phyloP scores from a whole-genome alignment of 2,329 filamentous ascomycete genomes.

The Fusarium sp. region DNA sequence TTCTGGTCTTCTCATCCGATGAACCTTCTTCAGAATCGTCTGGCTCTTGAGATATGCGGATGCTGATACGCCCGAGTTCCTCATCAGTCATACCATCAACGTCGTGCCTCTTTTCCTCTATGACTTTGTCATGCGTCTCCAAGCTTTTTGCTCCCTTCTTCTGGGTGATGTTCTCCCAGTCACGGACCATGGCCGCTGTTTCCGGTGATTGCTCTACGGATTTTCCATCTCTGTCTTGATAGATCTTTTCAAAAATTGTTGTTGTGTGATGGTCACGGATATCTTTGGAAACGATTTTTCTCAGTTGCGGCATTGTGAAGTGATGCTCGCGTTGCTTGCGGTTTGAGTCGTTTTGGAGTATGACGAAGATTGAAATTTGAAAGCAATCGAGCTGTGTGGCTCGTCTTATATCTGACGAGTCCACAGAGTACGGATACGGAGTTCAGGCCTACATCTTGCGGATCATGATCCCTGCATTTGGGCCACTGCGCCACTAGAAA shows the following conservation, averaged over 20 bases:
- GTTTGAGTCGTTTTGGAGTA: accelerated
- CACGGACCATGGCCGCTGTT: slow-evolving; percentile 3
- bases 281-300: background rate
- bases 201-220: background rate
- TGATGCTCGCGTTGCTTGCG: background rate
- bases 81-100: slow-evolving; percentile 11
- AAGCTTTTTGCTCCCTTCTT: background rate
- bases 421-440: no score
- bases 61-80: slow-evolving; percentile 1
- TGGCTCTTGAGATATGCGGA: background rate
- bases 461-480: background rate
- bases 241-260: background rate
- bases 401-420: background rate
- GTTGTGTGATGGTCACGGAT: slow-evolving; percentile 8
- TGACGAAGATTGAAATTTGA: background rate
- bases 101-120: background rate
- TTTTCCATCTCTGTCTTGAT: background rate
- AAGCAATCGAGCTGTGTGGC: no score
- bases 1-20: background rate
- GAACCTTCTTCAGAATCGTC: background rate
- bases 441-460: no score
- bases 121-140: background rate
- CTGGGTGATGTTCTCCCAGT: background rate
- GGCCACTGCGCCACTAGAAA: background rate
- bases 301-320: slow-evolving; percentile 5